A percentile compares a stretch with the other conserved stretches of the same genome.
Conservation (phyloP, 495 filamentous ascomycete genomes). For the Xylaria acuta region DNA sequence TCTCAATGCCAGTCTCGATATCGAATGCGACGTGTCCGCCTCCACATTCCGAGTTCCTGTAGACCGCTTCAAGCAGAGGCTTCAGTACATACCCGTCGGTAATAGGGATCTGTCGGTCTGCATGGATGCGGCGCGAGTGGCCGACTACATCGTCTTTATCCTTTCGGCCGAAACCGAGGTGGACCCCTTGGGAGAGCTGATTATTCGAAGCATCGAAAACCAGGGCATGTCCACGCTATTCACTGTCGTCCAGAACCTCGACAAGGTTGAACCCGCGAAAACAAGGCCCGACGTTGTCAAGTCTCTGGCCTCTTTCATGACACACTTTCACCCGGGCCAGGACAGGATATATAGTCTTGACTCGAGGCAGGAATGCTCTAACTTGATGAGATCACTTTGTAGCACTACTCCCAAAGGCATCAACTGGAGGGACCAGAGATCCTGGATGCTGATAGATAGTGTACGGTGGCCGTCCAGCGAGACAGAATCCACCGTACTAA, state of each 20-base stretch:
- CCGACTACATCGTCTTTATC: constrained; percentile 87
- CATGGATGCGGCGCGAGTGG: constrained; percentile 84
- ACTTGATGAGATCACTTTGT: constrained; percentile 87
- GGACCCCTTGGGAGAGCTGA: constrained; percentile 77
- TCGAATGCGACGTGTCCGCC: constrained; percentile 68
- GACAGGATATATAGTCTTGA: constrained; percentile 88
- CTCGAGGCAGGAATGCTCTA: constrained; percentile 84
- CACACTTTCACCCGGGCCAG: constrained; percentile 87
- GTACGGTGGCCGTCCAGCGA: constrained; percentile 69
- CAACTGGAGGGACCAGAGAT: constrained; percentile 89
- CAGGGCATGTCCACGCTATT: constrained; percentile 91
- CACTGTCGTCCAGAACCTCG: constrained; percentile 78
- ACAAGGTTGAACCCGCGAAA: constrained; percentile 79
- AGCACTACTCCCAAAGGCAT: constrained; percentile 90
- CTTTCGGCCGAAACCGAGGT: constrained; percentile 83
- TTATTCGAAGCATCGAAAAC: constrained; percentile 84
- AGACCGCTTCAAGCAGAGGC: constrained; percentile 90
- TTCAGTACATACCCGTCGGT: constrained; percentile 78
- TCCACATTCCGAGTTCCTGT: constrained; percentile 69
- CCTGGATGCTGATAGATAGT: constrained; percentile 91
- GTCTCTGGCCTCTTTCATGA: constrained; percentile 88
- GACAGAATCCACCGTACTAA: constrained; percentile 69
- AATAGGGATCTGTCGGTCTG: constrained; percentile 72
- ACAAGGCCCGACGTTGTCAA: constrained; percentile 72
- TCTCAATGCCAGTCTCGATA: constrained; percentile 80